These are phyloP conservation scores for Ganoderma sinense DNA, from an alignment of 1,284 basidiomycete genomes.

Conservation along the genomic window DNA sequence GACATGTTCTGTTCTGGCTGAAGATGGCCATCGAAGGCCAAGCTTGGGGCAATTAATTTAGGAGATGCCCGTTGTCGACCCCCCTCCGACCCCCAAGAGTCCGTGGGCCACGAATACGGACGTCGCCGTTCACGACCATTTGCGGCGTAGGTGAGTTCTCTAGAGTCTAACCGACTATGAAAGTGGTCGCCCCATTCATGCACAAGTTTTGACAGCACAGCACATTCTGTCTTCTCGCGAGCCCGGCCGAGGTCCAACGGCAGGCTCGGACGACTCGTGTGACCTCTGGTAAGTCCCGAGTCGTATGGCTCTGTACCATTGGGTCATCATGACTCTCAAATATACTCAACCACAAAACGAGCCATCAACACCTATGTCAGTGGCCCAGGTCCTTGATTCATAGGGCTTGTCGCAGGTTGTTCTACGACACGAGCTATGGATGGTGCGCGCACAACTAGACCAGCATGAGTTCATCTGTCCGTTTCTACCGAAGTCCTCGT, in stretches of 20 bases:
- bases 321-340: background rate
- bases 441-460: background rate
- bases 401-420: background rate
- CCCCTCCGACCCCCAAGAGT: background rate
- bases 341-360: background rate
- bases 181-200: too few relatives aligned
- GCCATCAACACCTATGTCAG: background rate
- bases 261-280: background rate
- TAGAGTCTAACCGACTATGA: too few relatives aligned
- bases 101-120: background rate
- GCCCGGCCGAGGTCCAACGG: background rate
- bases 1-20: background rate
- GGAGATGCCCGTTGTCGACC: background rate
- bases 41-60: background rate
- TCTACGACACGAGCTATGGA: background rate
- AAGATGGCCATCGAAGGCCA: background rate
- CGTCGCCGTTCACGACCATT: background rate
- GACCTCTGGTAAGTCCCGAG: background rate
- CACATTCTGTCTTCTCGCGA: background rate
- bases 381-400: background rate
- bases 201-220: too few relatives aligned
- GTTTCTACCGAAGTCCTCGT: background rate
- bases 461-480: background rate
- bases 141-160: background rate
- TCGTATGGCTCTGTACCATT: background rate